Evolutionary conservation across 768 basidiomycete genomes (phyloP), one percentile per base, ranked within the genome.

Genomic region (Symmetrospora coprosmae): DNA sequence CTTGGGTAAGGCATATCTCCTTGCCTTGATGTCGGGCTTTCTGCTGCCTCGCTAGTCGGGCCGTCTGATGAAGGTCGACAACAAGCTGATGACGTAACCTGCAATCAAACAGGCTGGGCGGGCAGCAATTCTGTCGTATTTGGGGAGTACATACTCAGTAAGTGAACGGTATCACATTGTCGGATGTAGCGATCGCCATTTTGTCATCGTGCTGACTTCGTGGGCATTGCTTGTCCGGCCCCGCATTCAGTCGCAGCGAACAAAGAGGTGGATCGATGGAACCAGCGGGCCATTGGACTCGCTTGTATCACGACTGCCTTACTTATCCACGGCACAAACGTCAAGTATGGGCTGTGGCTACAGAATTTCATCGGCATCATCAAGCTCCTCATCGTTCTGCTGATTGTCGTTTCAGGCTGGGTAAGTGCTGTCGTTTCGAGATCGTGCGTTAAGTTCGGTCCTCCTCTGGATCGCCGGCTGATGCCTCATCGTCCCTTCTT

Each of bases 201-300:
- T 5, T 35, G 17, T 21, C 51, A n/a, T 35, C 19, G 52, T 62
- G 25, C 60, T 50, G 46, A 38, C 60, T n/a, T 60, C 62, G 11
- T 38, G 52, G 39, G 60, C 60, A 45, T 48, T 63, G 17, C 49
- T 60, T 9, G 40, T 31, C 21, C 13, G 21, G 30, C 31, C 28
- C 38, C 31, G 30, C 40, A 9, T 16, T 33, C 11, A 41, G 8
- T 51, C 53, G 67, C 68, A 13, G 66, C 64, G 4, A 30, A 50
- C 17, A 45, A 35, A 14, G 66, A 66, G 38, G 65, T 63, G 35
- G 41, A 25, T 11, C 56, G 64, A 23, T 69, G 68, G 68, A 65
- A 65, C 37, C 62, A 66, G 28, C 43, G 68, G 21, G 68, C 55
- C 0, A 65, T 69, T 41, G 68, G 68, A 34, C 61, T 69, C 51